Conservation (phyloP, 345 rosid genomes). For the Sonneratia caseolaris region DNA sequence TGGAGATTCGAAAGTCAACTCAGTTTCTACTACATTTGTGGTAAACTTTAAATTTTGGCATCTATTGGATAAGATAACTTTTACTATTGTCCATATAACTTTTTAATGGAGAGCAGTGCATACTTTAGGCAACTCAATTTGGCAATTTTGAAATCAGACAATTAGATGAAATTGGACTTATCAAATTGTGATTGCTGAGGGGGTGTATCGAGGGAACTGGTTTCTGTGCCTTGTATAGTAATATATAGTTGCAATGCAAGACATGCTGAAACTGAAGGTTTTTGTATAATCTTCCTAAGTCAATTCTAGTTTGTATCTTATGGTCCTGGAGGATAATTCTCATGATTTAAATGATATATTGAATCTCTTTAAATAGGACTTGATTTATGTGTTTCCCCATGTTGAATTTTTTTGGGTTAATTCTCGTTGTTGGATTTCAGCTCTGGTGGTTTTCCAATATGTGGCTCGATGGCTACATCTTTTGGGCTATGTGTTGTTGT, state of each 20-base stretch:
- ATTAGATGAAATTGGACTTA: not conserved
- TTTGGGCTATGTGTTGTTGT: not conserved
- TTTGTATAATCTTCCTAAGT: not conserved
- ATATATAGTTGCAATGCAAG: not conserved
- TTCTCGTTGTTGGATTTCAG: not conserved
- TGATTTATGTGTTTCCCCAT: not conserved
- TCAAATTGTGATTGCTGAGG: not conserved
- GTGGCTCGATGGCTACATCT: not conserved
- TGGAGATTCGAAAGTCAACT: conserved; percentile 89
- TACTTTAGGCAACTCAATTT: not conserved
- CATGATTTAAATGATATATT: not conserved
- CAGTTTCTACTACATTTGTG: conserved; percentile 94
- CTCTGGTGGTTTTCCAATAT: not conserved
- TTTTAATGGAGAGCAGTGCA: not conserved
- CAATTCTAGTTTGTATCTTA: not conserved
- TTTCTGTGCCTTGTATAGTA: not conserved
- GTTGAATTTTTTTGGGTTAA: too few relatives aligned
- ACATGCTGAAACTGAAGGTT: not conserved
- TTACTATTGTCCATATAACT: not conserved
- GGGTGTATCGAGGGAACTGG: not conserved
- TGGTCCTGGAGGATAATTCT: not conserved
- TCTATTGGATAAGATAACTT: not conserved
- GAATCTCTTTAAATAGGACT: not conserved
- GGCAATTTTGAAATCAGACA: not conserved
- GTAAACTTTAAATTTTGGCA: conserved; percentile 30